Conservation (phyloP, 1,284 basidiomycete species). For the Trichosporon sp. region DNA sequence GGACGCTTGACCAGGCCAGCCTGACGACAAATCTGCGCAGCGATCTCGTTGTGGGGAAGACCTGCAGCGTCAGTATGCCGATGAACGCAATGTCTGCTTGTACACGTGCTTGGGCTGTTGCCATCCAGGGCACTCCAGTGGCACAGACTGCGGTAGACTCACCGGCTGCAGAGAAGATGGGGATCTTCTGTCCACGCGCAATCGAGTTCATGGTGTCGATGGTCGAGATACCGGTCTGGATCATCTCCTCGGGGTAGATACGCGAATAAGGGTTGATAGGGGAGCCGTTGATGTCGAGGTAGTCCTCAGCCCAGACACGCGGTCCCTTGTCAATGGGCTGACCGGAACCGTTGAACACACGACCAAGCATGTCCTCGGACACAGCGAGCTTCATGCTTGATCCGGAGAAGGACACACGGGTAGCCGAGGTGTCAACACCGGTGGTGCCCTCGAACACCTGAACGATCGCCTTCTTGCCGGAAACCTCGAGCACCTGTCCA, state of each 20-base stretch:
- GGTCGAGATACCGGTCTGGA: slow-evolving; percentile 99
- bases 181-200: slow-evolving; percentile 99
- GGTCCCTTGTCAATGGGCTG: slow-evolving; percentile 98
- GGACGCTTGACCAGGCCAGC: slow-evolving; percentile 93
- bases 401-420: slow-evolving; percentile 97
- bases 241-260: slow-evolving; percentile 99
- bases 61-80: slow-evolving; percentile 51
- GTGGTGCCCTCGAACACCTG: slow-evolving; percentile 99
- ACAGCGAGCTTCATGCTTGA: slow-evolving; percentile 98
- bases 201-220: slow-evolving; percentile 99
- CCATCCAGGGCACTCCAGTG: not conserved
- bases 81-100: not conserved
- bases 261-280: slow-evolving; percentile 99
- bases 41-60: slow-evolving; percentile 99
- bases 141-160: slow-evolving; percentile 9
- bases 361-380: slow-evolving; percentile 98
- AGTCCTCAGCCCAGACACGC: slow-evolving; percentile 98
- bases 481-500: slow-evolving; percentile 96
- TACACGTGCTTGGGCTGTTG: not conserved
- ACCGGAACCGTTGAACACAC: slow-evolving; percentile 98
- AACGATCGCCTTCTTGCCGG: slow-evolving; percentile 97
- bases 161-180: slow-evolving; percentile 93
- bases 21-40: slow-evolving; percentile 99
- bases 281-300: slow-evolving; percentile 98
- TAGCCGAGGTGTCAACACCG: slow-evolving; percentile 87